Evolutionary conservation across 2,329 filamentous ascomycete genomes (phyloP), one percentile per base, ranked within the genome.

Genomic region (Fusarium pseudoanthophilum): DNA sequence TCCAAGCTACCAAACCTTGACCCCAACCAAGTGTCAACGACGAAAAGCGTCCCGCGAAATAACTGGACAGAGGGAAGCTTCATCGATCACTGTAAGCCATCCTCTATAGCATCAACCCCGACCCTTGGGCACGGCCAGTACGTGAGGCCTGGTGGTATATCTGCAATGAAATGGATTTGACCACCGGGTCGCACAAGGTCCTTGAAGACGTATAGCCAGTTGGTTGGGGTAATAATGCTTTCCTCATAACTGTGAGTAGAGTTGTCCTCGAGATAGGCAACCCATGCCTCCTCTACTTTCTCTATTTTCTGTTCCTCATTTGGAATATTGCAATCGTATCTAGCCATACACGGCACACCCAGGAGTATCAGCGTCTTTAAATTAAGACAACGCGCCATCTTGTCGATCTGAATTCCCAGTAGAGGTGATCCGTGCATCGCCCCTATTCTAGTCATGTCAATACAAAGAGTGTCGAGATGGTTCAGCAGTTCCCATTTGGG

Each of bases 331-430:
- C 7, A 4, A n/a, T 37, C 21, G 1, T 20, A 43, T 5, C 30
- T 30, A 7, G 24, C 21, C 11, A 30, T 18, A 14, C 55, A 42
- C 0, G 61, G 45, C 8, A 30, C 30, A 20, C 43, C 52, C 3
- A 46, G 28, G 13, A 64, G 36, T n/a, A 64, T 61, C 13, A 64
- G 21, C 7, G 45, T 61, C 14, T 61, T 61, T 2, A 64, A 8
- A 3, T 51, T 37, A 3, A 64, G 42, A 30, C 40, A 13, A 2
- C 30, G 18, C 11, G 36, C 28, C 53, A 49, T 63, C 3, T 30
- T 20, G 2, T 24, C 20, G 32, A 34, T 20, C 7, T 34, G 30
- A 11, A 24, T 2, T 4, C 48, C 30, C 16, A 49, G 15, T 4
- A 49, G 21, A 24, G 48, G 21, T 24, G 16, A 4, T 1, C 0